Conservation (phyloP, 2,329 filamentous ascomycete species). For the Graphilbum ipis-grandicollis region DNA sequence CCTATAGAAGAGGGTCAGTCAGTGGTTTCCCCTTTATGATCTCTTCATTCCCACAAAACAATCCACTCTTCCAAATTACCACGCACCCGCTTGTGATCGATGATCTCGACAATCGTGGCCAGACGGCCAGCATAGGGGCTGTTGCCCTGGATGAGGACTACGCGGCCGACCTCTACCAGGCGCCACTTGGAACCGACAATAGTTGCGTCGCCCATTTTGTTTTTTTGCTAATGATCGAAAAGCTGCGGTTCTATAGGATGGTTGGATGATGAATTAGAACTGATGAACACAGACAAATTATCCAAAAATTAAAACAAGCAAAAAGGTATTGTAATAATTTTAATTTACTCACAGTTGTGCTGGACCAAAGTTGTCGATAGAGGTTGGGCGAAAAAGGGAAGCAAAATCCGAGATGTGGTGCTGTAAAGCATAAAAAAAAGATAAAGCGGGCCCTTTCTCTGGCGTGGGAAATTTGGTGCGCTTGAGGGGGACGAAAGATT, state of each 20-base stretch:
- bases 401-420: not conserved
- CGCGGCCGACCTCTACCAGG: slow-evolving; percentile 95
- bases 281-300: too few species aligned
- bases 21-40: not conserved
- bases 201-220: slow-evolving; percentile 68
- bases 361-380: too few species aligned
- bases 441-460: not conserved
- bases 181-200: slow-evolving; percentile 78
- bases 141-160: slow-evolving; percentile 72
- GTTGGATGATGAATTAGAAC: too few species aligned
- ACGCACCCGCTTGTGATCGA: slow-evolving; percentile 99
- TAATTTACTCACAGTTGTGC: too few species aligned
- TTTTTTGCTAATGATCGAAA: slow-evolving; percentile 14
- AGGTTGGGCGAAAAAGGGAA: too few species aligned
- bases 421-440: not conserved
- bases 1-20: slow-evolving; percentile 39
- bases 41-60: not conserved
- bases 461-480: slow-evolving; percentile 9
- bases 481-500: too few species aligned
- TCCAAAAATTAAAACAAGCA: too few species aligned
- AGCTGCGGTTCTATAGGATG: too few species aligned
- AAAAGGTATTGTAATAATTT: too few species aligned
- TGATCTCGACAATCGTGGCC: slow-evolving; percentile 94
- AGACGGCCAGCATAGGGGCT: slow-evolving; percentile 72
- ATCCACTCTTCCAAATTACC: not conserved